A percentile compares a stretch with the other conserved stretches of the same genome.
Evolutionary conservation across 78 protist genomes (phyloP).

Genomic region (Dictyostelium citrinum): DNA sequence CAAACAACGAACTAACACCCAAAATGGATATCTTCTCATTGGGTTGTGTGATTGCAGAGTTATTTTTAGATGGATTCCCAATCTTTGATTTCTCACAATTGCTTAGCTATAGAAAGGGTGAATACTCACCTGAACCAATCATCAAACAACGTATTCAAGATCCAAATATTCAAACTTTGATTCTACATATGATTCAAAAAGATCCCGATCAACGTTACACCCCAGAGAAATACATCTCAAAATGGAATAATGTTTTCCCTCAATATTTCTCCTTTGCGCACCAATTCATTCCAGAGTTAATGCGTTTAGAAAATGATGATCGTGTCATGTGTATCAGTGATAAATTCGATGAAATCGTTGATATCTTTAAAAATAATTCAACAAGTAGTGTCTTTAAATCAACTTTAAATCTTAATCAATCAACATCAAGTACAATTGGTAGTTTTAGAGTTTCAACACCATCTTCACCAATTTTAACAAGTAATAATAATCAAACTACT

Average conservation of each 20-base stretch:
- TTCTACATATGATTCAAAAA: slow-evolving; percentile 67
- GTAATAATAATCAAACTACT: neutral
- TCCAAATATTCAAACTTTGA: slow-evolving; percentile 65
- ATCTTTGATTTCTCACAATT: slow-evolving; percentile 83
- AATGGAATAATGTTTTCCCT: slow-evolving; percentile 26
- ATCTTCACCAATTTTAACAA: neutral
- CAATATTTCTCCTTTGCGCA: slow-evolving; percentile 61
- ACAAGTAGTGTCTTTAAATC: neutral
- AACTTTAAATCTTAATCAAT: neutral
- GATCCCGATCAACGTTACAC: slow-evolving; percentile 42
- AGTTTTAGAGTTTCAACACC: neutral
- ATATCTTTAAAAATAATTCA: slow-evolving; percentile 16
- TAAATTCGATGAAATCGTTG: slow-evolving; percentile 28
- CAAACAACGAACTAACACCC: slow-evolving; percentile 21
- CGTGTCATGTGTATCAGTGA: slow-evolving; percentile 38
- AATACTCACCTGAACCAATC: slow-evolving; percentile 58
- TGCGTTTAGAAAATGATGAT: slow-evolving; percentile 60
- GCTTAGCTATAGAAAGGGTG: slow-evolving; percentile 70
- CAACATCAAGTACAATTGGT: neutral
- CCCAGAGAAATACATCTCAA: slow-evolving; percentile 37
- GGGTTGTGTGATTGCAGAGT: slow-evolving; percentile 87
- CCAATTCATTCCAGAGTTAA: slow-evolving; percentile 22
- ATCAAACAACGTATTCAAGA: slow-evolving; percentile 68
- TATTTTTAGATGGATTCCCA: slow-evolving; percentile 80
- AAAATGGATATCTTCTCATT: slow-evolving; percentile 91